Percentiles rank a stretch among this genome's conserved stretches.
Evolutionary conservation across 2,329 filamentous ascomycete species (phyloP).

Genomic region (Trichophyton equinum): DNA sequence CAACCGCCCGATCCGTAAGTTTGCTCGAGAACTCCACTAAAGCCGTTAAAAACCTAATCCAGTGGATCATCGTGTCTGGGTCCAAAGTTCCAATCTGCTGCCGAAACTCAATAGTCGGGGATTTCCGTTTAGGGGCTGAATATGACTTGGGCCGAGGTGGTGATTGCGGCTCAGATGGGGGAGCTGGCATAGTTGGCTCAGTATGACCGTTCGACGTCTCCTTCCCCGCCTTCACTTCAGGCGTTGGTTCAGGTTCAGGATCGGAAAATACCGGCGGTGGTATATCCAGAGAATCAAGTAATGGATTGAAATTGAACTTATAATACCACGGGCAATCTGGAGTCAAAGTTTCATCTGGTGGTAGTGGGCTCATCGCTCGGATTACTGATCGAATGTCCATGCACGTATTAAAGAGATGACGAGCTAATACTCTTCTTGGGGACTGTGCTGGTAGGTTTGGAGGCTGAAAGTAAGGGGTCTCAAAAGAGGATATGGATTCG

Average conservation of each 20-base stretch:
- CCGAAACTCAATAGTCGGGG: constrained; percentile 12
- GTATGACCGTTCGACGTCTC: background rate
- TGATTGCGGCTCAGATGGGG: background rate
- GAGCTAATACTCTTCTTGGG: constrained; percentile 4
- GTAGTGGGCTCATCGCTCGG: constrained; percentile 11
- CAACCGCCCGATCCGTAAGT: constrained; percentile 5
- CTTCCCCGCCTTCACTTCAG: background rate
- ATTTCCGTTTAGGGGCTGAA: constrained; percentile 7
- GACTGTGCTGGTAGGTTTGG: constrained; percentile 9
- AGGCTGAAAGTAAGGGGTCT: constrained; percentile 11
- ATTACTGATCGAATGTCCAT: constrained; percentile 10
- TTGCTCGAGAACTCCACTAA: constrained; percentile 12
- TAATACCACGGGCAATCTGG: constrained; percentile 7
- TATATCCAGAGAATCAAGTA: constrained; percentile 8
- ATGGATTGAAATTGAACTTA: constrained; percentile 13
- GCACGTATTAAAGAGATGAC: constrained; percentile 13
- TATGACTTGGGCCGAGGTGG: background rate
- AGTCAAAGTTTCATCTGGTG: background rate
- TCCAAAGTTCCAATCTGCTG: constrained; percentile 11
- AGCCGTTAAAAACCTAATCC: constrained; percentile 11
- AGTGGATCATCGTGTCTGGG: constrained; percentile 12
- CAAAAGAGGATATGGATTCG: constrained; percentile 7
- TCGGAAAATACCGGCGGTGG: background rate
- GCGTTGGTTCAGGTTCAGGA: background rate
- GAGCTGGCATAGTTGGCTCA: background rate